A percentile compares a stretch with the other conserved stretches of the same genome.
Evolutionary conservation across 768 basidiomycete genomes (phyloP).

Genomic region (Amanita molliuscula): DNA sequence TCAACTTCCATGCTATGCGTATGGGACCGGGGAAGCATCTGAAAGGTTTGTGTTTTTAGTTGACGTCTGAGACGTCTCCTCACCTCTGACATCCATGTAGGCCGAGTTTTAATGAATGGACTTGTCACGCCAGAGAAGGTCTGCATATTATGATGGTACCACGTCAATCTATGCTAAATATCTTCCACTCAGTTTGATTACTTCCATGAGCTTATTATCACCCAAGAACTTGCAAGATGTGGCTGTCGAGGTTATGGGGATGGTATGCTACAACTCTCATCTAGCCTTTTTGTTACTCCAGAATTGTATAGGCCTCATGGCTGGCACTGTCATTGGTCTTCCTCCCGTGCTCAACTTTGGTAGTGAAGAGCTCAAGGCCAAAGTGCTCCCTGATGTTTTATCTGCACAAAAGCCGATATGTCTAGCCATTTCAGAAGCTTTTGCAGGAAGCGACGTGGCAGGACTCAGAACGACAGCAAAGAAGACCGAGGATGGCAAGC

Average conservation of each 20-base stretch:
- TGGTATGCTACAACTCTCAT: constrained; percentile 26
- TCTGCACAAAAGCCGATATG: constrained; percentile 71
- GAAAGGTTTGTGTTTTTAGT: constrained; percentile 22
- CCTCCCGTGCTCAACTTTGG: constrained; percentile 84
- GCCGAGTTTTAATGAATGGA: constrained; percentile 69
- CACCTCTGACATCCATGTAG: constrained; percentile 17
- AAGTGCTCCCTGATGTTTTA: constrained; percentile 55
- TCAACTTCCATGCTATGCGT: constrained; percentile 83
- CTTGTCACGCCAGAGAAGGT: constrained; percentile 73
- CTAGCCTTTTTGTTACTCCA: background rate
- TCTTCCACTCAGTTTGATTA: constrained; percentile 58
- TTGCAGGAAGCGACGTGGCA: constrained; percentile 74
- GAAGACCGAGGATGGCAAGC: constrained; percentile 70
- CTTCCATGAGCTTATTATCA: constrained; percentile 82
- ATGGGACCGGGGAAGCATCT: constrained; percentile 91
- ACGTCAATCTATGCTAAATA: constrained; percentile 1
- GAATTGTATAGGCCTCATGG: constrained; percentile 35
- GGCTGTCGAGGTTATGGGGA: constrained; percentile 75
- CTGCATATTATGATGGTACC: constrained; percentile 8
- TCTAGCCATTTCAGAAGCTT: constrained; percentile 83
- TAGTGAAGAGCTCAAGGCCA: constrained; percentile 39
- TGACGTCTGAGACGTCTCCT: background rate
- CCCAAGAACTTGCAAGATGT: constrained; percentile 65
- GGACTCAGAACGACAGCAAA: constrained; percentile 66
- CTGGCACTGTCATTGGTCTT: constrained; percentile 73